A percentile compares a stretch with the other conserved stretches of the same genome.
Conservation (phyloP, 495 filamentous ascomycete species). For the Umbilicaria muhlenbergii region DNA sequence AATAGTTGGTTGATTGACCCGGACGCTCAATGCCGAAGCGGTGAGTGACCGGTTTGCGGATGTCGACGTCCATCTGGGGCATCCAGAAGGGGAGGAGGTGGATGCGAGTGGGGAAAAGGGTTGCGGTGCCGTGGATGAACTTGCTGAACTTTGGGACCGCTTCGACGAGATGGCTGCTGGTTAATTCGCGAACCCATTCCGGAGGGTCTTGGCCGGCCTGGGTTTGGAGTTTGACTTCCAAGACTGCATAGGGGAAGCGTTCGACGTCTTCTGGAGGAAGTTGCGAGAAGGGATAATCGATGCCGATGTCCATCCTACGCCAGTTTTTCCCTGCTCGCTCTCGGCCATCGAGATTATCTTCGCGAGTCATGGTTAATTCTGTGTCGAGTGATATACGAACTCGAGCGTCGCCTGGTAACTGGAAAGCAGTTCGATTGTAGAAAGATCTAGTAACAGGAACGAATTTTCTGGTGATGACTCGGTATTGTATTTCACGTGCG, state of each 20-base stretch:
- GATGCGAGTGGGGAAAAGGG: slow-evolving; percentile 73
- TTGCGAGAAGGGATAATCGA: slow-evolving; percentile 89
- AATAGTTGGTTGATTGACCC: slow-evolving; percentile 52
- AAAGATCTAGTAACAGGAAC: slow-evolving; percentile 82
- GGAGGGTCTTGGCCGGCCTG: slow-evolving; percentile 94
- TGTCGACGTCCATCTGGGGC: slow-evolving; percentile 96
- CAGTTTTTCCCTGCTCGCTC: slow-evolving; percentile 73
- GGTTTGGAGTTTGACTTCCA: slow-evolving; percentile 97
- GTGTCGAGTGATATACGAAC: slow-evolving; percentile 97
- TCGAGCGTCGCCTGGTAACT: slow-evolving; percentile 87
- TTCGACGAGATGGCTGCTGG: slow-evolving; percentile 85
- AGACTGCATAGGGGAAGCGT: slow-evolving; percentile 86
- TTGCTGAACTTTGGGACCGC: slow-evolving; percentile 98
- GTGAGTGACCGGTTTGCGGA: slow-evolving; percentile 77
- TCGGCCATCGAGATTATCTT: slow-evolving; percentile 82
- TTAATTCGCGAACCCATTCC: slow-evolving; percentile 87
- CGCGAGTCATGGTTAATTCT: slow-evolving; percentile 82
- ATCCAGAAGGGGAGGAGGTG: slow-evolving; percentile 91
- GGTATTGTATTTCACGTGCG: slow-evolving; percentile 85
- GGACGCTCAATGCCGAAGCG: slow-evolving; percentile 79
- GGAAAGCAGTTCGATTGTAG: slow-evolving; percentile 96
- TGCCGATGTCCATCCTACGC: slow-evolving; percentile 94
- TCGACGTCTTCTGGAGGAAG: slow-evolving; percentile 71
- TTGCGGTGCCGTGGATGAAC: slow-evolving; percentile 91
- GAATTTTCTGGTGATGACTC: slow-evolving; percentile 67